These are phyloP conservation scores for Ceratocystis destructans DNA, from an alignment of 2,329 filamentous ascomycete genomes.

Conservation along the genomic window DNA sequence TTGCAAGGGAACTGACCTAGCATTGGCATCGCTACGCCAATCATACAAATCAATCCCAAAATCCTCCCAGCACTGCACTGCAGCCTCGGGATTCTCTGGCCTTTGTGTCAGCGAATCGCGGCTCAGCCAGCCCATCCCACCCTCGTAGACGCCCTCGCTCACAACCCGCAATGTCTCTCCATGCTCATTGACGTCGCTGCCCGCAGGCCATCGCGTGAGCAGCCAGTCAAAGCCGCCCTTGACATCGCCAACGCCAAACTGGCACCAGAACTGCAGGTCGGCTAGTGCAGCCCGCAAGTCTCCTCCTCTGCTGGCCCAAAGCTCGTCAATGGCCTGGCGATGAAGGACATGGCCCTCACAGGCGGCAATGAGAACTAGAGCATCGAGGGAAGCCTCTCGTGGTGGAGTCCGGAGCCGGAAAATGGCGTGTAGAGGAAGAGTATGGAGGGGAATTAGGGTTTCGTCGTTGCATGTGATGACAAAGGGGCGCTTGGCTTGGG, in stretches of 20 bases:
- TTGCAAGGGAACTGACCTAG: background rate
- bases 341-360: slow-evolving; percentile 74
- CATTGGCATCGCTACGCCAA: slow-evolving; percentile 29
- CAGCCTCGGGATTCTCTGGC: slow-evolving; percentile 33
- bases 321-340: slow-evolving; percentile 49
- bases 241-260: slow-evolving; percentile 83
- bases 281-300: slow-evolving; percentile 72
- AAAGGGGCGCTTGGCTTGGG: slow-evolving; percentile 78
- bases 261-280: slow-evolving; percentile 92
- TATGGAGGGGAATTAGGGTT: slow-evolving; percentile 58
- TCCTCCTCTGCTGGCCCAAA: slow-evolving; percentile 54
- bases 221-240: slow-evolving; percentile 86
- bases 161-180: slow-evolving; percentile 61
- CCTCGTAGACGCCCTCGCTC: slow-evolving; percentile 64
- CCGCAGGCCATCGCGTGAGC: slow-evolving; percentile 60
- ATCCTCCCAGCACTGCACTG: slow-evolving; percentile 51
- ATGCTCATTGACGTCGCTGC: slow-evolving; percentile 51
- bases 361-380: slow-evolving; percentile 68
- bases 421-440: slow-evolving; percentile 70
- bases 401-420: slow-evolving; percentile 60
- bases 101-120: slow-evolving; percentile 39
- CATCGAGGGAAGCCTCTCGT: slow-evolving; percentile 56
- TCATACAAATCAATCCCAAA: slow-evolving; percentile 53
- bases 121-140: slow-evolving; percentile 64
- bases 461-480: slow-evolving; percentile 94